Percentiles rank a stretch among this genome's conserved stretches.
phyloP scores from a whole-genome alignment of 805 yeast species.

The Teunomyces atbi region DNA sequence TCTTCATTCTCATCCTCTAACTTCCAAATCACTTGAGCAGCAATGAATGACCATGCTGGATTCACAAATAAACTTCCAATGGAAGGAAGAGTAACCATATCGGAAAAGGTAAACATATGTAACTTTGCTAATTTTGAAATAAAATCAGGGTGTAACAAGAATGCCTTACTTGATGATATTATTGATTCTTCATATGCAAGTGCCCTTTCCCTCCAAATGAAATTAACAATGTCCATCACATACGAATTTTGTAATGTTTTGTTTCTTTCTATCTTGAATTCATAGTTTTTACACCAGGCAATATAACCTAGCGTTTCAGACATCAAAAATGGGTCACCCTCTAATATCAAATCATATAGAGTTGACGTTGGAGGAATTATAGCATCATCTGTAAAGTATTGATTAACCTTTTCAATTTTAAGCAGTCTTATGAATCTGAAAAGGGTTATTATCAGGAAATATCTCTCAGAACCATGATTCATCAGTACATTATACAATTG shows the following conservation, averaged over 20 bases:
- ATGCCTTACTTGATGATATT: constrained; percentile 35
- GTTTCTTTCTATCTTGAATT: constrained; percentile 19
- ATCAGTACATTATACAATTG: neutral
- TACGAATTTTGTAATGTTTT: constrained; percentile 46
- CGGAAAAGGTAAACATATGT: constrained; percentile 29
- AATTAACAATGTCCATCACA: constrained; percentile 55
- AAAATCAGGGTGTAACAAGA: constrained; percentile 35
- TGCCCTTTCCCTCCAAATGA: constrained; percentile 56
- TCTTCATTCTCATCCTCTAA: constrained; percentile 31
- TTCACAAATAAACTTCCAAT: constrained; percentile 47
- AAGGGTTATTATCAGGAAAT: constrained; percentile 6
- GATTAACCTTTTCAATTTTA: constrained; percentile 6
- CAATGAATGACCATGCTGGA: constrained; percentile 49
- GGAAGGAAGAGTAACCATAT: constrained; percentile 22
- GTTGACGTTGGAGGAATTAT: constrained; percentile 42
- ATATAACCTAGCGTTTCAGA: constrained; percentile 49
- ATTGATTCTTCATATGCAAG: constrained; percentile 32
- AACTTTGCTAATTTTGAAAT: constrained; percentile 27
- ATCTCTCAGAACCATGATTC: neutral
- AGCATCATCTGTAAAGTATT: constrained; percentile 10
- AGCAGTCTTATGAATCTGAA: constrained; percentile 13
- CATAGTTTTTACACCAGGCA: constrained; percentile 37
- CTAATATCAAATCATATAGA: constrained; percentile 21
- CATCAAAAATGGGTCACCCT: constrained; percentile 43
- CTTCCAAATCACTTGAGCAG: constrained; percentile 43